These are phyloP conservation scores for Ramaria sp. DNA, from an alignment of 768 basidiomycete species.

Conservation along the genomic window DNA sequence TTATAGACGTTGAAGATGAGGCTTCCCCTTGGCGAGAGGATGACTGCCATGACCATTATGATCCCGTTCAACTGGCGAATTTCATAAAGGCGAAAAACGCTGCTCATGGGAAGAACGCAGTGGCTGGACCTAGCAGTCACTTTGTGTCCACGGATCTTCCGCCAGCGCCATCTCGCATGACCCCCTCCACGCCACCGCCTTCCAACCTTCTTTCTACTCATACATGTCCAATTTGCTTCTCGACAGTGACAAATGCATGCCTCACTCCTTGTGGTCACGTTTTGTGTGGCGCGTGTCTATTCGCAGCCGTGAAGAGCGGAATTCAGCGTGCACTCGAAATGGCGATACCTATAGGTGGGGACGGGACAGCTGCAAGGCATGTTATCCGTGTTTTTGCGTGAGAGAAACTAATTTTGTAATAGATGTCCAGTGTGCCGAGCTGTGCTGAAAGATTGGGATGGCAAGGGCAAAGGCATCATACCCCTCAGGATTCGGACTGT, in stretches of 20 bases:
- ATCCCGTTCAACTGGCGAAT: background rate
- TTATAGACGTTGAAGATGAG: background rate
- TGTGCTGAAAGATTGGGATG: conserved; percentile 58
- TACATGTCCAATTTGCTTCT: conserved; percentile 74
- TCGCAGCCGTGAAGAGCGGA: conserved; percentile 57
- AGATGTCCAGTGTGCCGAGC: conserved; percentile 69
- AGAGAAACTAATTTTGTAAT: background rate
- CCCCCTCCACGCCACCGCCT: background rate
- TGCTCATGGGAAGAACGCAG: background rate
- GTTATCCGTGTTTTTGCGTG: background rate
- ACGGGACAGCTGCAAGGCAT: conserved; percentile 25
- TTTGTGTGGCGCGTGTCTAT: conserved; percentile 67
- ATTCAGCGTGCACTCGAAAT: conserved; percentile 33
- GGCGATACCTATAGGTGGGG: background rate
- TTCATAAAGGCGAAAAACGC: background rate
- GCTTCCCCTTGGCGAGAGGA: background rate
- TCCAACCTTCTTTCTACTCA: conserved; percentile 43
- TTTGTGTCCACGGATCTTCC: background rate
- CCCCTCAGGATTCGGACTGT: conserved; percentile 7
- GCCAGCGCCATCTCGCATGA: background rate
- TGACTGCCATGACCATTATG: background rate
- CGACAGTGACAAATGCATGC: conserved; percentile 61
- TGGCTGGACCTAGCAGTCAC: background rate
- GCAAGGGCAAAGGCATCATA: conserved; percentile 55
- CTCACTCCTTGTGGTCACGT: conserved; percentile 76